These are phyloP conservation scores for Penstemon davidsonii DNA, from an alignment of 257 asterid species.

Conservation along the genomic window DNA sequence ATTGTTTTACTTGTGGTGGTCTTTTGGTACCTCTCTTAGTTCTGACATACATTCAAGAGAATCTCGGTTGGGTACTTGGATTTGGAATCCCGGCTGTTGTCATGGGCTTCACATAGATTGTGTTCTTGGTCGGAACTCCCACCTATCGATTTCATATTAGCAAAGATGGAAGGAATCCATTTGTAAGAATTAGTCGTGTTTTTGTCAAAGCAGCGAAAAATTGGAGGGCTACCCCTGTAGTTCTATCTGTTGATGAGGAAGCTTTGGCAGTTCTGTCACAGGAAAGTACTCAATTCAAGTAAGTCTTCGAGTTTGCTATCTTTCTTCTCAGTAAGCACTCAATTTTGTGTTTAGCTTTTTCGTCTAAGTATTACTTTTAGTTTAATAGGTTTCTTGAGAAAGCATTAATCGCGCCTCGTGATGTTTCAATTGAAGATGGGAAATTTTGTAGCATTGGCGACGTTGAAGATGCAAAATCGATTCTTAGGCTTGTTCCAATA, in stretches of 20 bases:
- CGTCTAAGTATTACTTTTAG: neutral
- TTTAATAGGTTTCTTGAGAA: constrained; percentile 33
- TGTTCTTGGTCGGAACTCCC: too few species aligned
- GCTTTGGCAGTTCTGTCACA: constrained; percentile 2
- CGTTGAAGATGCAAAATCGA: constrained; percentile 30
- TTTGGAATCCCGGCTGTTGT: too few species aligned
- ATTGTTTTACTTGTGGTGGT: too few species aligned
- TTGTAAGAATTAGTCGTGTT: neutral
- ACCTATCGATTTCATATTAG: too few species aligned
- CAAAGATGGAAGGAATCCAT: too few species aligned
- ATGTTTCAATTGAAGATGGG: constrained; percentile 11
- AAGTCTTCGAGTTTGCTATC: constrained; percentile 3
- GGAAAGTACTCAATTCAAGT: constrained; percentile 27
- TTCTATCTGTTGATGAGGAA: constrained; percentile 18
- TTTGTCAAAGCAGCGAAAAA: neutral
- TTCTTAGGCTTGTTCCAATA: constrained; percentile 35
- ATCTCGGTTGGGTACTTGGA: too few species aligned
- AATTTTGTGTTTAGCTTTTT: neutral
- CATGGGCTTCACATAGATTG: too few species aligned
- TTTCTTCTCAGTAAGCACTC: neutral
- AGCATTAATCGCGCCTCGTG: constrained; percentile 25
- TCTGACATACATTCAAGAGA: too few species aligned
- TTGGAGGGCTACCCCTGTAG: constrained; percentile 1
- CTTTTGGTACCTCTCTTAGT: too few species aligned
- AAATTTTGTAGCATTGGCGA: constrained; percentile 24